Conservation (phyloP, 192 early-diverging fungal species). For the Podila horticola region DNA sequence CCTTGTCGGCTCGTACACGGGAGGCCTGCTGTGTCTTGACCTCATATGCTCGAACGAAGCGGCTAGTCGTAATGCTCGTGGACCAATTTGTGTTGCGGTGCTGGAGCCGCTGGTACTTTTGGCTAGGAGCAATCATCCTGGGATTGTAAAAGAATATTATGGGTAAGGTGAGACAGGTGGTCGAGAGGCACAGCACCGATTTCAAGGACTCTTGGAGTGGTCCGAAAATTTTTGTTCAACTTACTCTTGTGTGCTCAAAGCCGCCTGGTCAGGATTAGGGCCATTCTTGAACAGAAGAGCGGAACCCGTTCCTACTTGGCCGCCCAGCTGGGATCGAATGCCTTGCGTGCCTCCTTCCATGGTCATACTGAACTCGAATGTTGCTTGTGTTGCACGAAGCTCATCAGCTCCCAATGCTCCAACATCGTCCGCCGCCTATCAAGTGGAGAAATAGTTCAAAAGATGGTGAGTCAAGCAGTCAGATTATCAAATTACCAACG, state of each 20-base stretch:
- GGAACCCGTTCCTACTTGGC: constrained; percentile 17
- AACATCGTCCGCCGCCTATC: not conserved
- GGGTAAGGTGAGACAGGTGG: too few species aligned
- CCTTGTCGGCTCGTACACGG: constrained; percentile 39
- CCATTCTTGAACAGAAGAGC: constrained; percentile 30
- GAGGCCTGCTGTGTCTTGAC: constrained; percentile 5
- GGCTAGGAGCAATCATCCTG: not conserved
- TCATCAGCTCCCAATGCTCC: constrained; percentile 18
- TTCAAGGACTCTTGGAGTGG: too few species aligned
- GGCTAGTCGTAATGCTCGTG: constrained; percentile 2
- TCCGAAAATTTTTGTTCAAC: not conserved
- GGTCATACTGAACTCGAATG: constrained; percentile 59
- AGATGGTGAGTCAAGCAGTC: too few species aligned
- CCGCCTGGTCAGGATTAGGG: not conserved
- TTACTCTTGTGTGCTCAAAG: constrained; percentile 11
- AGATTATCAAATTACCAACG: not conserved
- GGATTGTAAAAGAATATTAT: too few species aligned
- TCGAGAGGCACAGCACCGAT: too few species aligned
- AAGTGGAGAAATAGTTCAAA: not conserved
- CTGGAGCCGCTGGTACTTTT: constrained; percentile 33
- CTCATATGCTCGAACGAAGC: constrained; percentile 25
- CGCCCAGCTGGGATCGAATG: constrained; percentile 37
- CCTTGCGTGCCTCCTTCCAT: constrained; percentile 43
- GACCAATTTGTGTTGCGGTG: constrained; percentile 3
- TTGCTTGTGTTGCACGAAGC: constrained; percentile 53